Evolutionary conservation across 495 filamentous ascomycete genomes (phyloP).

Genomic region (Penicillium antarcticum): DNA sequence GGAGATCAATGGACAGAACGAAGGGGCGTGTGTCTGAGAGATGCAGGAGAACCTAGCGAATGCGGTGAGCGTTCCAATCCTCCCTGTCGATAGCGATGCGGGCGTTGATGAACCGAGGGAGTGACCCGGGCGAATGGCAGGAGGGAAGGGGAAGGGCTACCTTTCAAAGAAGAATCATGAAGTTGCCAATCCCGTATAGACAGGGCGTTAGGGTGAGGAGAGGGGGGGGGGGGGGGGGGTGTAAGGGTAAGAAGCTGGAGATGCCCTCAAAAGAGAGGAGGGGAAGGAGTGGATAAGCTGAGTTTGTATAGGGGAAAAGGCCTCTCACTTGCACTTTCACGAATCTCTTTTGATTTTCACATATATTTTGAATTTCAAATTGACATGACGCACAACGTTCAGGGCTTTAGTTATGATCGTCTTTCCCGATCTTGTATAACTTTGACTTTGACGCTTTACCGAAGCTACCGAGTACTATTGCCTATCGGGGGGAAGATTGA

Average conservation of each 20-base stretch:
- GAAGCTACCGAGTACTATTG: too few relatives aligned
- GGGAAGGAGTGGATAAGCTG: conserved; percentile 20
- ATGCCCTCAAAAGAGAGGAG: conserved; percentile 4
- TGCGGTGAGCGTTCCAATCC: conserved; percentile 16
- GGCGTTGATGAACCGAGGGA: conserved; percentile 11
- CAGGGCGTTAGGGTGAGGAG: background rate
- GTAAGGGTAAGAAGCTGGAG: conserved; percentile 12
- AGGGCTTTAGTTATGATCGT: too few relatives aligned
- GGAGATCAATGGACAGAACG: conserved; percentile 20
- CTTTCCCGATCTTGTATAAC: background rate
- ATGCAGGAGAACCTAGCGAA: conserved; percentile 19
- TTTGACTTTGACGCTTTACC: background rate
- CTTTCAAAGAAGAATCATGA: conserved; percentile 2
- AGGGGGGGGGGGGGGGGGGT: conserved; percentile 1
- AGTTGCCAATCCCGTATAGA: background rate
- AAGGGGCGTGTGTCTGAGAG: conserved; percentile 23
- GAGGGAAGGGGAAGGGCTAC: conserved; percentile 15
- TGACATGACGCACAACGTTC: too few relatives aligned
- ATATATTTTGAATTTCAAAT: too few relatives aligned
- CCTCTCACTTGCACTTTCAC: background rate
- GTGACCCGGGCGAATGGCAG: conserved; percentile 13
- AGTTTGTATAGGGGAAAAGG: conserved; percentile 12
- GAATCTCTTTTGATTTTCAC: background rate
- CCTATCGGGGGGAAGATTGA: background rate
- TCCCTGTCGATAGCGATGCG: conserved; percentile 13